Evolutionary conservation across 352 stramenopile genomes (phyloP).

Genomic region (Plasmopara halstedii): DNA sequence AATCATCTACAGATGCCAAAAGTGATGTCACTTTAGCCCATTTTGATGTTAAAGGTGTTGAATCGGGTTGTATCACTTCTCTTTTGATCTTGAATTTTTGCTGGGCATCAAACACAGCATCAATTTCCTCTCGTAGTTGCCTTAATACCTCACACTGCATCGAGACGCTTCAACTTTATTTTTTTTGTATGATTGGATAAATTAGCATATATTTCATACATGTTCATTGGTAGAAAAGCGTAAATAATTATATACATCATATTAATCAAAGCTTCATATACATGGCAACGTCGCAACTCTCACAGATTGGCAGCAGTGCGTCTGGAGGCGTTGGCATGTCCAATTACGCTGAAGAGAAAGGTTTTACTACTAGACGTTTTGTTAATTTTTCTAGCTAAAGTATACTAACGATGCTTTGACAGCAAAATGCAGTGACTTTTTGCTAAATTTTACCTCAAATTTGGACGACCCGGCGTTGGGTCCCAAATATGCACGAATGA

Average conservation of each 20-base stretch:
- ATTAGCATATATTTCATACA: neutral
- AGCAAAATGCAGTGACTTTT: constrained; percentile 76
- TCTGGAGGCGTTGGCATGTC: constrained; percentile 24
- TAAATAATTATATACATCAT: neutral
- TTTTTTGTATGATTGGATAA: constrained; percentile 1
- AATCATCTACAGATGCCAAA: constrained; percentile 16
- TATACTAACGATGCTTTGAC: neutral
- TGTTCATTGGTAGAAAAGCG: constrained; percentile 1
- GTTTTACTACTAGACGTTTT: neutral
- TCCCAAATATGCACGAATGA: constrained; percentile 73
- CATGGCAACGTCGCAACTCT: constrained; percentile 18
- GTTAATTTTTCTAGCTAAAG: neutral
- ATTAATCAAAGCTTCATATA: neutral
- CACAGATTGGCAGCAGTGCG: constrained; percentile 12
- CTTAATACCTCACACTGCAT: constrained; percentile 6
- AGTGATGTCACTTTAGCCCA: constrained; percentile 22
- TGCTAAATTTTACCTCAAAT: constrained; percentile 69
- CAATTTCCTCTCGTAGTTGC: constrained; percentile 15
- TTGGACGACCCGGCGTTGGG: constrained; percentile 48
- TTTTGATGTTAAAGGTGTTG: constrained; percentile 5
- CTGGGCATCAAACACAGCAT: constrained; percentile 18
- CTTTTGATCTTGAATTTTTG: neutral
- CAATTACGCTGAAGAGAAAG: constrained; percentile 29
- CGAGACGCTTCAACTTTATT: neutral
- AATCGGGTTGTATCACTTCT: neutral